These are phyloP conservation scores for Microthyrium microscopicum DNA, from an alignment of 2,329 filamentous ascomycete genomes.

Conservation along the genomic window DNA sequence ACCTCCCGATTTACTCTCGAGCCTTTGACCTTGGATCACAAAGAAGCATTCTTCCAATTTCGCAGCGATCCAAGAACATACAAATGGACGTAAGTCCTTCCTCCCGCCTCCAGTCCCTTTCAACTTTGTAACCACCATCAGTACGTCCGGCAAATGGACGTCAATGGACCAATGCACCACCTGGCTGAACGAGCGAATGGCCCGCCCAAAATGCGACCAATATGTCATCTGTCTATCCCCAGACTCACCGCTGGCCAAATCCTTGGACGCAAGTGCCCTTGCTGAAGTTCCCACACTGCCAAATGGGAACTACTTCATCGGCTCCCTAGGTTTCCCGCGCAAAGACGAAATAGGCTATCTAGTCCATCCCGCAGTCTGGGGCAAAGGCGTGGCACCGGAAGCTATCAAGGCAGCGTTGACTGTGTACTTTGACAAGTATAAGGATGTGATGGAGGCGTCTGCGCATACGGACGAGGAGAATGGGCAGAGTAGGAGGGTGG, in stretches of 20 bases:
- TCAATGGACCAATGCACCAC: background rate
- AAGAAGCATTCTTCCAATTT: background rate
- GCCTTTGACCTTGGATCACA: background rate
- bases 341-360: constrained; percentile 42
- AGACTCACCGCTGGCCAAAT: background rate
- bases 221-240: constrained; percentile 35
- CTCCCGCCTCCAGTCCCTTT: background rate
- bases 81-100: constrained; percentile 3
- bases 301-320: constrained; percentile 18
- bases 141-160: constrained; percentile 2
- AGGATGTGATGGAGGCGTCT: constrained; percentile 10
- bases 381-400: constrained; percentile 40
- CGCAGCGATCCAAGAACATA: background rate
- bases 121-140: background rate
- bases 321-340: constrained; percentile 28
- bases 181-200: constrained; percentile 24
- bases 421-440: constrained; percentile 24
- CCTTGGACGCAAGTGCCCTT: background rate
- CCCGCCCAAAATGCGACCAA: constrained; percentile 32
- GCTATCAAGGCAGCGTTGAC: constrained; percentile 32
- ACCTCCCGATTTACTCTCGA: background rate
- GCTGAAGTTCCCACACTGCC: background rate
- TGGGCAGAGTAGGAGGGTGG: constrained; percentile 12
- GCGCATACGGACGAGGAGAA: constrained; percentile 14
- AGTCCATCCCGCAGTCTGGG: constrained; percentile 29